A percentile compares a stretch with the other conserved stretches of the same genome.
phyloP scores from a whole-genome alignment of 2,329 filamentous ascomycete genomes.

The Aspergillus spinulosporus region DNA sequence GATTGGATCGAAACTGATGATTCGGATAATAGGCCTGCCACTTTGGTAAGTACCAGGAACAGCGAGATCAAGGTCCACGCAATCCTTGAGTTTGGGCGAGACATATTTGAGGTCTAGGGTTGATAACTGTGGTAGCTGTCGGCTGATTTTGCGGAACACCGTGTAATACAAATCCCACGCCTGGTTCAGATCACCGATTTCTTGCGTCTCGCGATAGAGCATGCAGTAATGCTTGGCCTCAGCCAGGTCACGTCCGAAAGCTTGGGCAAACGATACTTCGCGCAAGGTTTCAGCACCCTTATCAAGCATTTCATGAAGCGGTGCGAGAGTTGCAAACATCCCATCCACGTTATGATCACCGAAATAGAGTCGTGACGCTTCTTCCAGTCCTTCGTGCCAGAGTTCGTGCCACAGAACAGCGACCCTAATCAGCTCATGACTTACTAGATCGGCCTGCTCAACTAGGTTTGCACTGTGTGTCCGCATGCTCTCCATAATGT shows the following conservation, averaged over 20 bases:
- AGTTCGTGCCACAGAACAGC: conserved; percentile 98
- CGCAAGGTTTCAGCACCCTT: conserved; percentile 88
- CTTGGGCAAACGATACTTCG: conserved; percentile 96
- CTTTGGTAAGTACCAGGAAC: conserved; percentile 95
- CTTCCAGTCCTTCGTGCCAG: conserved; percentile 97
- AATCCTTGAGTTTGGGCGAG: conserved; percentile 85
- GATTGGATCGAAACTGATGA: conserved; percentile 85
- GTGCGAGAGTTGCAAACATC: conserved; percentile 89
- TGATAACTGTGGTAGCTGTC: conserved; percentile 89
- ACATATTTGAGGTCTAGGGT: conserved; percentile 94
- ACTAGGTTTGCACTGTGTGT: conserved; percentile 90
- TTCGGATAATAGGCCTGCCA: conserved; percentile 74
- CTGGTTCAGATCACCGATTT: conserved; percentile 92
- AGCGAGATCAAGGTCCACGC: conserved; percentile 82
- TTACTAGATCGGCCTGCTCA: conserved; percentile 92
- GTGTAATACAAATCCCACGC: conserved; percentile 99
- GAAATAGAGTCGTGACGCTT: conserved; percentile 94
- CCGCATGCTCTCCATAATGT: conserved; percentile 98
- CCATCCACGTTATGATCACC: conserved; percentile 96
- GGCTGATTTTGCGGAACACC: conserved; percentile 91
- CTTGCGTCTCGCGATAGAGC: conserved; percentile 82
- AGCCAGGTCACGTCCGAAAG: conserved; percentile 90
- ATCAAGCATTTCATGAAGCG: conserved; percentile 88
- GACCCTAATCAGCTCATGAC: conserved; percentile 93
- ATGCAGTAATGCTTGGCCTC: conserved; percentile 96